Evolutionary conservation across 2,329 filamentous ascomycete genomes (phyloP).

Genomic region (Xylariaceae sp.): DNA sequence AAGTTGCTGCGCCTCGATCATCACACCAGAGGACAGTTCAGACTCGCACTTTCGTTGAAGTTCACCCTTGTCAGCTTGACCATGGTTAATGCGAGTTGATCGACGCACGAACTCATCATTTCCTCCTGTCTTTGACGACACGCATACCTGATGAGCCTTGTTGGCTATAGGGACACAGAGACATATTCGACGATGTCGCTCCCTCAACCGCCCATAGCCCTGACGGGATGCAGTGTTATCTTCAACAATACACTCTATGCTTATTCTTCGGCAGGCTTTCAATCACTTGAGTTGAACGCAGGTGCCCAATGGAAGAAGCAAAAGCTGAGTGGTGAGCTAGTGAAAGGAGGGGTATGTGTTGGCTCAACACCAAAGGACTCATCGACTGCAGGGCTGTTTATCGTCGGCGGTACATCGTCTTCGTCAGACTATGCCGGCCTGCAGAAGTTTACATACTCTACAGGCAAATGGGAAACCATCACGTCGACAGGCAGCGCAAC

Average conservation of each 20-base stretch:
- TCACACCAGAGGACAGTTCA: constrained; percentile 4
- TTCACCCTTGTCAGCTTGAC: constrained; percentile 5
- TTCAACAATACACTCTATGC: constrained; percentile 80
- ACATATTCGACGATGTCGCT: constrained; percentile 56
- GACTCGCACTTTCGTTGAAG: neutral
- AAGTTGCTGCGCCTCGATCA: constrained; percentile 19
- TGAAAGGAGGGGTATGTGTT: constrained; percentile 75
- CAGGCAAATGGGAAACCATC: constrained; percentile 50
- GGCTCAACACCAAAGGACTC: constrained; percentile 59
- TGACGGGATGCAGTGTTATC: constrained; percentile 79
- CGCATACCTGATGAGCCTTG: neutral
- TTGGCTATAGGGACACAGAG: constrained; percentile 5
- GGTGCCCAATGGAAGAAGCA: constrained; percentile 66
- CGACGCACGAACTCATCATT: constrained; percentile 12
- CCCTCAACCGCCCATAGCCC: constrained; percentile 63
- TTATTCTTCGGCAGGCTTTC: constrained; percentile 71
- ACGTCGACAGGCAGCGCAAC: constrained; percentile 46
- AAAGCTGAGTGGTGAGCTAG: constrained; percentile 61
- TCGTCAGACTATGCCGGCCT: constrained; percentile 65
- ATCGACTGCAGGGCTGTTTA: constrained; percentile 63
- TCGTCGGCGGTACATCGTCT: constrained; percentile 69
- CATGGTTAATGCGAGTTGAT: constrained; percentile 17
- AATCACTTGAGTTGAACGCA: constrained; percentile 64
- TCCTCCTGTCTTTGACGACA: constrained; percentile 10
- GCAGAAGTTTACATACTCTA: constrained; percentile 60